These are phyloP conservation scores for Zhuliangozyma blackwelliae DNA, from an alignment of 1,139 yeast species.

Conservation along the genomic window DNA sequence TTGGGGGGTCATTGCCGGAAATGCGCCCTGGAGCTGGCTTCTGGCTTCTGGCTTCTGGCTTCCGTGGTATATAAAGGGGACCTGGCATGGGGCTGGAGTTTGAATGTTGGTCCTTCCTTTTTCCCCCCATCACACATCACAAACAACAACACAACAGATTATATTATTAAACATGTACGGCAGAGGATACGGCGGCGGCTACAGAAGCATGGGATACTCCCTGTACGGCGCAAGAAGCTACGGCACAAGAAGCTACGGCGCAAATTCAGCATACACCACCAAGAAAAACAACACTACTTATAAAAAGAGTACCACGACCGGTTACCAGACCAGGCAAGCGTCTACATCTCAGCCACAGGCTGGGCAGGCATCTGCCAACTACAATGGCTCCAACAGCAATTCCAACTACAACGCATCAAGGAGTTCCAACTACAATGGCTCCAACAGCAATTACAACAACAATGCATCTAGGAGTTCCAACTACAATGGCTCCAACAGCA, in stretches of 20 bases:
- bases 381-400: no score
- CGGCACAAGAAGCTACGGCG: constrained; percentile 1
- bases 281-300: background rate
- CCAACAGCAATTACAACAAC: background rate
- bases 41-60: no score
- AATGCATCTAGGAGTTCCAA: background rate
- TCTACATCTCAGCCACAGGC: no score
- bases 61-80: no score
- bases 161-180: constrained; percentile 3
- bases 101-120: no score
- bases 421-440: no score
- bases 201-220: constrained; percentile 1
- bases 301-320: background rate
- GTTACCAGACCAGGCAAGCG: background rate
- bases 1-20: no score
- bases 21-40: no score
- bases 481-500: background rate
- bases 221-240: background rate
- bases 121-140: no score
- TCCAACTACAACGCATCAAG: no score
- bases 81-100: no score
- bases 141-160: background rate
- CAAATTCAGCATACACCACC: background rate
- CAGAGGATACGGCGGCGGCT: constrained; percentile 4
- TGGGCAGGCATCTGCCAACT: no score